Conservation (phyloP, 169 alveolate species). For the Eimeria acervulina region DNA sequence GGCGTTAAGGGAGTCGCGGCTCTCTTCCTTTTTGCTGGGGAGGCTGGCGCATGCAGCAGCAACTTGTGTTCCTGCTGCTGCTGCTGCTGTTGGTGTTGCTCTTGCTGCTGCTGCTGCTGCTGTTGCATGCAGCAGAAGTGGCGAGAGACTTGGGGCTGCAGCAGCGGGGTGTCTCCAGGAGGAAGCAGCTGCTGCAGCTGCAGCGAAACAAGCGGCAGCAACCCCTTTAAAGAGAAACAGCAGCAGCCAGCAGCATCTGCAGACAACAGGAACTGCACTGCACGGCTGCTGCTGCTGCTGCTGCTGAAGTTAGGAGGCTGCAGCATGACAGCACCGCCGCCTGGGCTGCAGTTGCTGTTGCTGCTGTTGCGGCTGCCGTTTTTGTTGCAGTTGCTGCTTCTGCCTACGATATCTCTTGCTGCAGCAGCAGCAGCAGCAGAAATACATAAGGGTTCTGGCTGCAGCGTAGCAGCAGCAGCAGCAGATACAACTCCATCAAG, state of each 20-base stretch:
- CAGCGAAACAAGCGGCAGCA: conserved; percentile 29
- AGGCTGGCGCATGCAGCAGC: not conserved
- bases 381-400: not conserved
- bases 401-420: not conserved
- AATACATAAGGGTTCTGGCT: conserved; percentile 9
- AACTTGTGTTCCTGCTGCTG: too few relatives aligned
- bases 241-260: conserved; percentile 47
- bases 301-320: not conserved
- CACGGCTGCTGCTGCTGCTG: not conserved
- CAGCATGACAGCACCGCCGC: not conserved
- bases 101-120: conserved; percentile 4
- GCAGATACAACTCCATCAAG: not conserved
- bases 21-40: conserved; percentile 25
- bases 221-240: conserved; percentile 15
- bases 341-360: not conserved
- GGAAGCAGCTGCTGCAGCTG: conserved; percentile 49
- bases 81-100: not conserved
- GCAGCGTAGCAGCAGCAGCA: conserved; percentile 14
- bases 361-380: not conserved
- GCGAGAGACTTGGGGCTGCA: conserved; percentile 2
- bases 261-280: conserved; percentile 18
- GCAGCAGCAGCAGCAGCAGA: conserved; percentile 53
- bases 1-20: not conserved
- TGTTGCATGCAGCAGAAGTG: too few relatives aligned
- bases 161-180: not conserved